Base-by-base conservation (phyloP, 2,329 filamentous ascomycete species). In the Nemania serpens region DNA sequence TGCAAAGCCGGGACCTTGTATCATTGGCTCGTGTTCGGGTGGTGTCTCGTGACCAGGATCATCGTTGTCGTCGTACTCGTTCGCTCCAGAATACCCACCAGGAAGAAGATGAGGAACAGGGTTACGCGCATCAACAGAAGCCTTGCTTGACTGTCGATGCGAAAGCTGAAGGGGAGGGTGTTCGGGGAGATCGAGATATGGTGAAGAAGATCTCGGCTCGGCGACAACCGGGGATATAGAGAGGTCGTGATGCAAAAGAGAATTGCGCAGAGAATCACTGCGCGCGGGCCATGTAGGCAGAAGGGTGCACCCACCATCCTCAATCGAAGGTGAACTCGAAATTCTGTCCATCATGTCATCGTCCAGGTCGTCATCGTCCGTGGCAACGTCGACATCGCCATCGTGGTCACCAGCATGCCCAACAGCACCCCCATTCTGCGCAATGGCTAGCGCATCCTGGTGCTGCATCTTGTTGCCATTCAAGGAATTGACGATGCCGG, bases 281-380 rank as follows among this genome's bases (percentile, higher is more conserved):
- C 78, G 77, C 67, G 73, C 75, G 58, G 79, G 80, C 79, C 78
- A 79, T 63, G 70, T 71, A 66, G 63, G 72, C 53, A 75, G 73
- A 68, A 76, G 71, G 78, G 76, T 78, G 79, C 81, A 95, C 93
- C 84, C 88, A 99, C 94, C 94, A 89, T 98, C 94, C 82, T 96
- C 93, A 77, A 99, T 99, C 70, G 94, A 98, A 74, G 95, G 95
- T 71, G 94, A 98, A 77, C 93, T 98, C 71, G 94, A 98, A 68
- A 99, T 97, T 78, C 95, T 95, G 81, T 98, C 95, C 90, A 96
- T 92, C 88, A 97, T 88, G 76, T 98, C 94, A 77, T 97, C 83
- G 73, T 96, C 93, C 75, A 93, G 79, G 70, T 91, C 85, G 69
- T 91, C 90, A 62, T 91, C 90, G 70, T 64, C 62, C 41, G 89